phyloP scores from a whole-genome alignment of 1,139 yeast species.

The Torulaspora pretoriensis region DNA sequence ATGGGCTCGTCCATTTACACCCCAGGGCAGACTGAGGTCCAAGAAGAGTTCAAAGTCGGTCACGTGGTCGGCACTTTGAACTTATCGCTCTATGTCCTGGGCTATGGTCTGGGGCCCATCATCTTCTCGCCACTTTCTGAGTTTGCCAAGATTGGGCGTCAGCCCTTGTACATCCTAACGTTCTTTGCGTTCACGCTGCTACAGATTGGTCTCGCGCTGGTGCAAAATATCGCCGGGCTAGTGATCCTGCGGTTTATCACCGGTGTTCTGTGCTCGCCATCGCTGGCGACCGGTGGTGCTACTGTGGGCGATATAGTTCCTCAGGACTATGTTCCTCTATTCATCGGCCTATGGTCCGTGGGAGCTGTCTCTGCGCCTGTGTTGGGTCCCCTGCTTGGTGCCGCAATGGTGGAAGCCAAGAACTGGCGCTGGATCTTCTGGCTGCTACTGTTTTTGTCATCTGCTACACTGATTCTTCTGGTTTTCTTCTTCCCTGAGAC shows the following conservation, averaged over 20 bases:
- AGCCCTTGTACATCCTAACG: slow-evolving; percentile 47
- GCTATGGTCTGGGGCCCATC: slow-evolving; percentile 55
- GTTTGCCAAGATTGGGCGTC: slow-evolving; percentile 49
- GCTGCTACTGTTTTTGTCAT: slow-evolving; percentile 41
- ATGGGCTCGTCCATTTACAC: slow-evolving; percentile 59
- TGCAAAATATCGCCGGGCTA: slow-evolving; percentile 48
- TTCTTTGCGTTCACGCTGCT: slow-evolving; percentile 52
- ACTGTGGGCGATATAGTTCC: slow-evolving; percentile 51
- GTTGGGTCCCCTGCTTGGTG: slow-evolving; percentile 59
- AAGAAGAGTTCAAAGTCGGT: slow-evolving; percentile 44
- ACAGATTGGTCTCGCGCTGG: slow-evolving; percentile 56
- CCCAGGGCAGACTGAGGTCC: slow-evolving; percentile 47
- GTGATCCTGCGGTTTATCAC: slow-evolving; percentile 48
- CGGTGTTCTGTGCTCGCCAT: slow-evolving; percentile 53
- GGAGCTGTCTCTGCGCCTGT: slow-evolving; percentile 58
- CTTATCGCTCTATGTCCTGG: slow-evolving; percentile 54
- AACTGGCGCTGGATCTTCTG: slow-evolving; percentile 46
- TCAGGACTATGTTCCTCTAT: slow-evolving; percentile 42
- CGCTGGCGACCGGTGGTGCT: slow-evolving; percentile 55
- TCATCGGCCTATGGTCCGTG: slow-evolving; percentile 46
- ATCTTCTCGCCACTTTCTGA: slow-evolving; percentile 53
- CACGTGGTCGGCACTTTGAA: slow-evolving; percentile 46
- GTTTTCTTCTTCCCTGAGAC: slow-evolving; percentile 48
- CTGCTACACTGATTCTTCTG: slow-evolving; percentile 38
- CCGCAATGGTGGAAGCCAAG: slow-evolving; percentile 42